Evolutionary conservation across 176 grass and related monocot genomes (phyloP).

Genomic region (Musa itinerans): DNA sequence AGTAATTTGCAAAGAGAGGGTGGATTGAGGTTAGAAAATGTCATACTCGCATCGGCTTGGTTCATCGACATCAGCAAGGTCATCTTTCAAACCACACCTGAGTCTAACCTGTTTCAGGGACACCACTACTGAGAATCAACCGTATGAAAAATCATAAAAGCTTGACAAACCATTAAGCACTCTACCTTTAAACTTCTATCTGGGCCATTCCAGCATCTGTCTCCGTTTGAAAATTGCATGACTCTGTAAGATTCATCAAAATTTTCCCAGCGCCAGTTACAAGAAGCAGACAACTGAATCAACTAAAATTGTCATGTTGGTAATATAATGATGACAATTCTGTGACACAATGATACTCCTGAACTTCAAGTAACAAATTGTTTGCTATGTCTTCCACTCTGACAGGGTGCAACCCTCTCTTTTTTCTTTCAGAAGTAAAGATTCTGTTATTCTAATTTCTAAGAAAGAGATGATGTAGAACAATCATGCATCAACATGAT

Average conservation of each 20-base stretch:
- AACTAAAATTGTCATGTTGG: neutral
- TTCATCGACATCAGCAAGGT: slow-evolving; percentile 71
- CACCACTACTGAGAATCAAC: slow-evolving; percentile 8
- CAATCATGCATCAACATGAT: too few species aligned
- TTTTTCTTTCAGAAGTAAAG: too few species aligned
- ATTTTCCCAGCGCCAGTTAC: slow-evolving; percentile 75
- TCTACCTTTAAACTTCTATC: slow-evolving; percentile 84
- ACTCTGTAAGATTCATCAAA: slow-evolving; percentile 85
- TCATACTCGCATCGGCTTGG: slow-evolving; percentile 99
- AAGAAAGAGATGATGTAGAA: too few species aligned
- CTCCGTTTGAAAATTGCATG: slow-evolving; percentile 77
- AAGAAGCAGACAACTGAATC: neutral
- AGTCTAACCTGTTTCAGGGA: slow-evolving; percentile 59
- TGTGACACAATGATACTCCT: neutral
- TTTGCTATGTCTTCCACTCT: neutral
- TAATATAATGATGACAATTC: neutral
- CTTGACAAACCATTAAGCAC: neutral
- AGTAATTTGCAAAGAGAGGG: neutral
- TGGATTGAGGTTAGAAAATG: neutral
- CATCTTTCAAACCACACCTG: slow-evolving; percentile 78
- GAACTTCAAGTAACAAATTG: neutral
- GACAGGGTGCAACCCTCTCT: neutral
- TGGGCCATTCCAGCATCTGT: slow-evolving; percentile 94
- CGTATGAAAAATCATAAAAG: neutral
- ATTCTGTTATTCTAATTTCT: too few species aligned